Evolutionary conservation across 2,329 filamentous ascomycete genomes (phyloP).

Genomic region (Fusarium nisikadoi): DNA sequence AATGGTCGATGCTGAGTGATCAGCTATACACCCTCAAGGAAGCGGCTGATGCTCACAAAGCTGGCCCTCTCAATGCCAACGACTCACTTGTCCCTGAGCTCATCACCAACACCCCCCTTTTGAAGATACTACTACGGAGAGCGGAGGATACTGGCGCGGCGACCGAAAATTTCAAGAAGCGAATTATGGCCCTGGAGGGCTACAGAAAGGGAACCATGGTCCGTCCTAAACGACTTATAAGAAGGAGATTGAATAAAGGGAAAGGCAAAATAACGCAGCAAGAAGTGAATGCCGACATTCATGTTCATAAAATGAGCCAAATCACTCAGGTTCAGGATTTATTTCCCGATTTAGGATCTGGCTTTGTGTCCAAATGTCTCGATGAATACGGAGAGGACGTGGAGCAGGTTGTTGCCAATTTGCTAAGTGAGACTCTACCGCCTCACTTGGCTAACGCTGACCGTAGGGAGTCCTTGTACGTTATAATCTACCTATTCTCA

Average conservation of each 20-base stretch:
- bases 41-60: conserved; percentile 72
- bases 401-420: conserved; percentile 82
- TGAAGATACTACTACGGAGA: conserved; percentile 69
- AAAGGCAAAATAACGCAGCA: conserved; percentile 61
- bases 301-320: conserved; percentile 84
- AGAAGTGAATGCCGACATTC: conserved; percentile 62
- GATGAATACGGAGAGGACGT: conserved; percentile 82
- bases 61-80: conserved; percentile 65
- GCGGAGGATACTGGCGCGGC: conserved; percentile 61
- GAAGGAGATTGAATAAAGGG: conserved; percentile 72
- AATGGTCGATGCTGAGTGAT: conserved; percentile 80
- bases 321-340: conserved; percentile 93
- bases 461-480: conserved; percentile 70
- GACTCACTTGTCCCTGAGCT: conserved; percentile 84
- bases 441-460: conserved; percentile 72
- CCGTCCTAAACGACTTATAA: conserved; percentile 62
- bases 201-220: conserved; percentile 68
- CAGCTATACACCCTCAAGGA: conserved; percentile 84
- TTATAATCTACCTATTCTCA: conserved; percentile 21
- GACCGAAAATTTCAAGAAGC: conserved; percentile 66
- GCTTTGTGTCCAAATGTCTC: conserved; percentile 81
- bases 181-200: conserved; percentile 68
- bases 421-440: conserved; percentile 82
- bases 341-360: conserved; percentile 87
- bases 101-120: conserved; percentile 80